Conservation (phyloP, 768 basidiomycete genomes). For the Dacryopinax spathularia region DNA sequence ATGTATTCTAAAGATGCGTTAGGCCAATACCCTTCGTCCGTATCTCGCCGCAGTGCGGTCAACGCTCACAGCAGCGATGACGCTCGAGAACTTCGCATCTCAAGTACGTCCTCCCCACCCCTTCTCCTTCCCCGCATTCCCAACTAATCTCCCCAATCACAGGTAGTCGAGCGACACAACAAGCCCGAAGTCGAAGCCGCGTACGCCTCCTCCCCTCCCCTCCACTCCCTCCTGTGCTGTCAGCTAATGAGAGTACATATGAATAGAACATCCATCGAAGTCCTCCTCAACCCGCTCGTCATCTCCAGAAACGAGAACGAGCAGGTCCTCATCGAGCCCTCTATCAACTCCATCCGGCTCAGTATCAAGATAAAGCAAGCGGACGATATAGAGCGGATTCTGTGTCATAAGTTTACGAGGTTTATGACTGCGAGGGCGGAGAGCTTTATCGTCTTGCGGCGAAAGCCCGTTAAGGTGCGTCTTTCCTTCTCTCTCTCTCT, state of each 20-base stretch:
- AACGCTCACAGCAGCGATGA: conserved; percentile 92
- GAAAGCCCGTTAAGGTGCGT: conserved; percentile 79
- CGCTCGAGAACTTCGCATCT: conserved; percentile 93
- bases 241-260: not conserved
- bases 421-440: conserved; percentile 99
- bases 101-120: conserved; percentile 41
- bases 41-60: conserved; percentile 93
- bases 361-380: conserved; percentile 99
- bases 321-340: conserved; percentile 90
- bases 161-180: conserved; percentile 96
- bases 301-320: conserved; percentile 98
- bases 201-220: conserved; percentile 33
- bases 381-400: conserved; percentile 93
- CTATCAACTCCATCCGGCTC: conserved; percentile 90
- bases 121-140: not conserved
- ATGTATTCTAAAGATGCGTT: not conserved
- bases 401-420: conserved; percentile 95
- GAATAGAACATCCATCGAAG: conserved; percentile 76
- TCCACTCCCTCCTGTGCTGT: not conserved
- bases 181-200: conserved; percentile 87
- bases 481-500: conserved; percentile 7
- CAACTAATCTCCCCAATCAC: conserved; percentile 10
- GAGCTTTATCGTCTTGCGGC: conserved; percentile 87
- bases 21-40: conserved; percentile 92
- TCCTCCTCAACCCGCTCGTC: conserved; percentile 78